Evolutionary conservation across 441 rosid species (phyloP), one percentile per base, ranked within the genome.

Genomic region (Gossypium trilobum): DNA sequence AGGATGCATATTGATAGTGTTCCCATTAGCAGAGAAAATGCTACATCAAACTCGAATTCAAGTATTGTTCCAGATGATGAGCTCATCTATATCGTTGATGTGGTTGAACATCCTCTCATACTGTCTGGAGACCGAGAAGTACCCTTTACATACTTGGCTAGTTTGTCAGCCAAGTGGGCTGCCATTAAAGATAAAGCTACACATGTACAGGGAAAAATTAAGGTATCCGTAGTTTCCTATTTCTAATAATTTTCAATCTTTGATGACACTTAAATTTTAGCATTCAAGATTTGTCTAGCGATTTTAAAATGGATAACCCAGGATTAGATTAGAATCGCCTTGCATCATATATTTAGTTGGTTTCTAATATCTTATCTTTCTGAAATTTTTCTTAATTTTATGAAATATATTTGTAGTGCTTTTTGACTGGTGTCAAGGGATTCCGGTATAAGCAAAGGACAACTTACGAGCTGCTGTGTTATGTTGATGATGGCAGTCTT

Each of bases 401-500:
- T 25, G 19, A 60, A 36, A 42, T 66, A 51, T 39, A 16, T 71
- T 69, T 83, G 85, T 78, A 92, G 99, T 91, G 99, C 80, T 86
- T 91, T 82, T 70, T 91, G 83, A 92, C 99, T 20, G 96, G 96
- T 54, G 97, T 95, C 27, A 95, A 91, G 81, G 78, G 80, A 31
- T 95, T 95, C 80, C 88, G 83, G 62, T 89, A 85, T 76, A 88
- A 83, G 83, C 82, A 79, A 68, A 87, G 87, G 81, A 70, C 78
- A 62, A 77, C 74, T 8, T 95, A 86, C 72, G 98, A 95, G 81
- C 93, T 95, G 57, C 73, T 48, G 33, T 92, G 91, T 59, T 86
- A 87, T 64, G 91, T 91, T 70, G 97, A 95, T 75, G 98, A 92
- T 78, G 99, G 98, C 69, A 92, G 98, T 82, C 93, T 95, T 78